phyloP scores from a whole-genome alignment of 257 asterid species.

The Nicotiana sylvestris region DNA sequence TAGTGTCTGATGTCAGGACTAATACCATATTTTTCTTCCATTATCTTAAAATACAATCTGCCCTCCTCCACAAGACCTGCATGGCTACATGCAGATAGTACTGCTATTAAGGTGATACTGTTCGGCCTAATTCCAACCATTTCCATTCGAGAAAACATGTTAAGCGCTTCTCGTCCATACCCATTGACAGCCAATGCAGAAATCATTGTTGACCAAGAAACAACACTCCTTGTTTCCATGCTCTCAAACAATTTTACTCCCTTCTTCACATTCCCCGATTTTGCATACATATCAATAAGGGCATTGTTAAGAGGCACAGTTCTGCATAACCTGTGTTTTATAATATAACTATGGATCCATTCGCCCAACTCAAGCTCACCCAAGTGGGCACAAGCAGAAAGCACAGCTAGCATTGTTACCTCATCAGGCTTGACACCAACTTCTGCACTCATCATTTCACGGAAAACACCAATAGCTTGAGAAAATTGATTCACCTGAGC shows the following conservation, averaged over 20 bases:
- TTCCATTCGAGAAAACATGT: conserved; percentile 16
- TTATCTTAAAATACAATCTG: conserved; percentile 6
- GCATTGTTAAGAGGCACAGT: conserved; percentile 16
- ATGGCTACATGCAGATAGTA: conserved; percentile 17
- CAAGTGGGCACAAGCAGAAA: conserved; percentile 23
- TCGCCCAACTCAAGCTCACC: conserved; percentile 16
- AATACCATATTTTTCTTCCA: conserved; percentile 14
- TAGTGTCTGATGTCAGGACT: conserved; percentile 18
- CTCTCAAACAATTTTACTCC: conserved; percentile 13
- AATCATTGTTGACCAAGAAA: conserved; percentile 16
- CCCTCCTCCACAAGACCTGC: conserved; percentile 15
- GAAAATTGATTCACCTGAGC: conserved; percentile 3
- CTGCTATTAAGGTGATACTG: conserved; percentile 9
- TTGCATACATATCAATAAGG: conserved; percentile 19
- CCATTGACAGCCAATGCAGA: conserved; percentile 15
- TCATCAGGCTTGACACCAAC: conserved; percentile 17
- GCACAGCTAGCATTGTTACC: conserved; percentile 12
- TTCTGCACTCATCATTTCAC: neutral
- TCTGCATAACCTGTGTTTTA: neutral
- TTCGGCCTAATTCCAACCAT: conserved; percentile 12
- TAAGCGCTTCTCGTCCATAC: conserved; percentile 12
- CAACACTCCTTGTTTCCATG: conserved; percentile 8
- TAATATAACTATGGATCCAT: conserved; percentile 9
- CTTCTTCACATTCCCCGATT: conserved; percentile 12
- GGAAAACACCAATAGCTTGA: conserved; percentile 7